Conservation (phyloP, 2,329 filamentous ascomycete species). For the Aspergillus uvarum region DNA sequence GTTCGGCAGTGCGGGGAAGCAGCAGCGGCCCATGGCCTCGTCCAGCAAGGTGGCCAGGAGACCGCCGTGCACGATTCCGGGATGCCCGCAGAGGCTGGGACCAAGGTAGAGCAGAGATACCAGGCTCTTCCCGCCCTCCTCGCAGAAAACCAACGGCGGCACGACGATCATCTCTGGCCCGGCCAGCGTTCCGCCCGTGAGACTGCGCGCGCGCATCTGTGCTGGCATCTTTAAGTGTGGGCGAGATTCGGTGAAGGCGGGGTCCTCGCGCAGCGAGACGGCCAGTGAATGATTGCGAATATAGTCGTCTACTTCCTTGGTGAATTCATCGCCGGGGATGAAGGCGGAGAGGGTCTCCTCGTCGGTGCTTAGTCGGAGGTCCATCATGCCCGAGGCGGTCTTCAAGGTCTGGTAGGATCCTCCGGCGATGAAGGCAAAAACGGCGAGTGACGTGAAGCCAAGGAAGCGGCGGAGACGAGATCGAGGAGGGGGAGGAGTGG, state of each 20-base stretch:
- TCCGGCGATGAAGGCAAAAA: constrained; percentile 35
- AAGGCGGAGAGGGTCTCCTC: constrained; percentile 71
- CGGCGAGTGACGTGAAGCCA: constrained; percentile 38
- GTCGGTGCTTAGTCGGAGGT: constrained; percentile 57
- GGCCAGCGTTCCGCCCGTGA: constrained; percentile 77
- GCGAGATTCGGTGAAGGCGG: constrained; percentile 70
- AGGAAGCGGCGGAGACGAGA: constrained; percentile 36
- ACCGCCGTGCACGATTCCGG: constrained; percentile 86
- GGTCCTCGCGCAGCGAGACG: constrained; percentile 63
- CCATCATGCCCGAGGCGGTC: constrained; percentile 35
- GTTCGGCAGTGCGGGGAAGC: constrained; percentile 83
- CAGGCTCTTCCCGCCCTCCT: constrained; percentile 66
- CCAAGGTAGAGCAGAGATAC: constrained; percentile 77
- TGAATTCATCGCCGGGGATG: constrained; percentile 54
- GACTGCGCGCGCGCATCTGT: constrained; percentile 66
- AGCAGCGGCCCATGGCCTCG: constrained; percentile 83
- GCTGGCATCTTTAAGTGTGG: constrained; percentile 85
- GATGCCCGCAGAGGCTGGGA: constrained; percentile 79
- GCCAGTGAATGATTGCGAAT: constrained; percentile 77
- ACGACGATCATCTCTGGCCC: constrained; percentile 75
- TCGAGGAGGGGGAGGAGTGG: constrained; percentile 13
- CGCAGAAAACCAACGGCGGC: constrained; percentile 75
- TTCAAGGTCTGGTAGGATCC: constrained; percentile 27
- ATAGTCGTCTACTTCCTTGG: constrained; percentile 64
- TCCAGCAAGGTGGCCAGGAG: constrained; percentile 89